Base-by-base conservation (phyloP, 208 protist species). In the Trypanosoma grayi region DNA sequence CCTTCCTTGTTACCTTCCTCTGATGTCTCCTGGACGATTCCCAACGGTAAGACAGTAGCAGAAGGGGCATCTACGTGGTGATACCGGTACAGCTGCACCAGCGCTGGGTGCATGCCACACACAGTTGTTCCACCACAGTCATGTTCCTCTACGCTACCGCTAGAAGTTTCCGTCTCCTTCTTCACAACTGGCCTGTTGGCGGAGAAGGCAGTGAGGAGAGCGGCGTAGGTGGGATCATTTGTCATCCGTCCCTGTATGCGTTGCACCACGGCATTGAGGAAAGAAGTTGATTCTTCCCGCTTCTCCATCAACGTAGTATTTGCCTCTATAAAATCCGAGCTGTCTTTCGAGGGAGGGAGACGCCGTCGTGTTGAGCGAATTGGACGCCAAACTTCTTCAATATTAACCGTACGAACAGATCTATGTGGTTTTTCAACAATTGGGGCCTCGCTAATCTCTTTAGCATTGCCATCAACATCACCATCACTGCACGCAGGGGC, bases 311-410 rank as follows among this genome's bases (percentile, higher is more conserved):
- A 25, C 8, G 39, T 36, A 22, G 36, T 27, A 3, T 8, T 28
- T 30, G 28, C 39, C 22, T 67, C 44, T 31, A 40, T 30, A 28
- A 63, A 58, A 57, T 66, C 66, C 5, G 33, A 28, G 33, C 56
- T 60, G 37, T 52, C 63, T 37, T 57, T 50, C 22, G 59, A 56
- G 10, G 54, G 24, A 24, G 66, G 52, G 8, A 68, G 61, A 30
- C 73, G 62, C n/a, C 73, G 67, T 37, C 80, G 61, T 50, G 60
- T 75, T 16, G 72, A 66, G 5, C 80, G 75, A 22, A 75, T 66
- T n/a, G 76, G 71, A 6, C 65, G 66, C 80, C 80, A 87, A 54
- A 77, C 70, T 56, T 87, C 80, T 65, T 82, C 80, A 8, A 87
- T 40, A 14, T 52, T 69, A 51, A 50, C 71, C 34, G 20, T 7